These are phyloP conservation scores for Athelia psychrophila DNA, from an alignment of 1,284 basidiomycete genomes.

Conservation along the genomic window DNA sequence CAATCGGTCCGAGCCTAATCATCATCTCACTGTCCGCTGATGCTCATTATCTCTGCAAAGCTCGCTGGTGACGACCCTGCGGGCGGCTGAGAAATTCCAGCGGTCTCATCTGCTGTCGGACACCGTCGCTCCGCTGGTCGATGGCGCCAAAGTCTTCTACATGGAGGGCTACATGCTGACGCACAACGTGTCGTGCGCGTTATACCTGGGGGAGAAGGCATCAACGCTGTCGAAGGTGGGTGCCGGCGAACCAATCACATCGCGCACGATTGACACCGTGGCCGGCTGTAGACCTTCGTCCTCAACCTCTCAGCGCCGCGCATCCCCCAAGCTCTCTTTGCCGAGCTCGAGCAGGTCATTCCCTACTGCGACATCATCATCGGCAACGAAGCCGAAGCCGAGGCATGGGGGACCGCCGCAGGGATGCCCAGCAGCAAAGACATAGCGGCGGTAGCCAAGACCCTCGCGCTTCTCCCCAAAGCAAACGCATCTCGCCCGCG, in stretches of 20 bases:
- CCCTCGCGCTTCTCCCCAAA: constrained; percentile 52
- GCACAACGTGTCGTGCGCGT: constrained; percentile 78
- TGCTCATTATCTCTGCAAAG: constrained; percentile 31
- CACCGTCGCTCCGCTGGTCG: constrained; percentile 74
- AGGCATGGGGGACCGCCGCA: constrained; percentile 60
- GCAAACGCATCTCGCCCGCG: constrained; percentile 59
- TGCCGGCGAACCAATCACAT: not conserved
- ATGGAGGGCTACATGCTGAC: constrained; percentile 98
- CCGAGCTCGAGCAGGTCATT: constrained; percentile 62
- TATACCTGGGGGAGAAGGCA: constrained; percentile 83
- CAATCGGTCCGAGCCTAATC: constrained; percentile 57
- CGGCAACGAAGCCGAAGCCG: constrained; percentile 78
- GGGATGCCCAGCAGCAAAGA: constrained; percentile 39
- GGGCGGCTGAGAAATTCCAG: constrained; percentile 89
- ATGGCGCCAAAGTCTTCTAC: constrained; percentile 87
- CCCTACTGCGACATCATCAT: constrained; percentile 67
- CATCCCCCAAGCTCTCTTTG: constrained; percentile 80
- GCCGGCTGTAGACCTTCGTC: constrained; percentile 46
- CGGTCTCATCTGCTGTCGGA: constrained; percentile 78
- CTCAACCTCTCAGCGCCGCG: constrained; percentile 80
- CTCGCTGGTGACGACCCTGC: constrained; percentile 89
- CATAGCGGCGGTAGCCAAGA: constrained; percentile 49
- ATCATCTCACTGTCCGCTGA: not conserved
- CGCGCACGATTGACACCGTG: constrained; percentile 1
- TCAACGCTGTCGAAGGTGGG: constrained; percentile 74